These are phyloP conservation scores for Penicillium verrucosum DNA, from an alignment of 2,329 filamentous ascomycete species.

Conservation along the genomic window DNA sequence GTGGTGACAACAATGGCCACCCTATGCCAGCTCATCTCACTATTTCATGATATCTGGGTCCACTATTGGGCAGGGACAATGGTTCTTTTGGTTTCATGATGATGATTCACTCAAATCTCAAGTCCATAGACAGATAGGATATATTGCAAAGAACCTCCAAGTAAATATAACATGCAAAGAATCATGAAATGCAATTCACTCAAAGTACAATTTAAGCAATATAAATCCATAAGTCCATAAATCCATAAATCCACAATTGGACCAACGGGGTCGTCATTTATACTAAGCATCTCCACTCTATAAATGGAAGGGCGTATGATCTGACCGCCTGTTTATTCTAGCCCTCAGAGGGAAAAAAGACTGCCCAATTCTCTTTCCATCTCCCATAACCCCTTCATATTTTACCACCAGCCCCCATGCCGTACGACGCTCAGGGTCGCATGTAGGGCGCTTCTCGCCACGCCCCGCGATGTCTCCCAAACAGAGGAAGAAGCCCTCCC, in stretches of 20 bases:
- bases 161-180: not conserved
- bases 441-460: slow-evolving; percentile 30
- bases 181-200: not conserved
- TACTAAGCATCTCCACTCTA: slow-evolving; percentile 10
- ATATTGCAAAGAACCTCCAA: not conserved
- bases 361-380: slow-evolving; percentile 3
- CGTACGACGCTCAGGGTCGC: slow-evolving; percentile 17
- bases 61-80: slow-evolving; percentile 9
- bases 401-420: slow-evolving; percentile 10
- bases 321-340: slow-evolving; percentile 25
- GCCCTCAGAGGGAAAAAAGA: slow-evolving; percentile 4
- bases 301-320: slow-evolving; percentile 14
- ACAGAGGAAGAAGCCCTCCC: slow-evolving; percentile 40
- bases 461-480: slow-evolving; percentile 46
- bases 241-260: not conserved
- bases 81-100: not conserved
- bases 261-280: slow-evolving; percentile 4
- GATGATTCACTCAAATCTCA: not conserved
- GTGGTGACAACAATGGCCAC: slow-evolving; percentile 5
- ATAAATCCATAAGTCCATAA: not conserved
- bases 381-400: not conserved
- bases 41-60: not conserved
- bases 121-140: not conserved
- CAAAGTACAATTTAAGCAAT: not conserved
- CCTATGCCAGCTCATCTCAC: slow-evolving; percentile 1